Conservation (phyloP, 1,284 basidiomycete species). For the Trichosporon asahii region DNA sequence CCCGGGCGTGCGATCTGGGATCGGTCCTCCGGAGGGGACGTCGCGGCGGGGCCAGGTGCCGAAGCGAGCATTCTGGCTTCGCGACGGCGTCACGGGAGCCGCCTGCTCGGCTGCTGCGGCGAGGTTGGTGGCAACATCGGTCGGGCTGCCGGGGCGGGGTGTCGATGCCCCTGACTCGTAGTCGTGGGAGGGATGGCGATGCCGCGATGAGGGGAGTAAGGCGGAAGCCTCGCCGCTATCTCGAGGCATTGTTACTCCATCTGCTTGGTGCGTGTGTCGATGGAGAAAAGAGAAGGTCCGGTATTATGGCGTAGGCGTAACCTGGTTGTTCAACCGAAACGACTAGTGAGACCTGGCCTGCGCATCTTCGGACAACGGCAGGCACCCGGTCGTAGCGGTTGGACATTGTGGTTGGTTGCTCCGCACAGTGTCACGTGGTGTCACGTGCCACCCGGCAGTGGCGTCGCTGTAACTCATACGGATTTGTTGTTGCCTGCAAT, state of each 20-base stretch:
- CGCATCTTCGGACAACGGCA: slow-evolving; percentile 1
- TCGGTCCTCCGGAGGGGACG: not conserved
- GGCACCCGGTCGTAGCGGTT: not conserved
- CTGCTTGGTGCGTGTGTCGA: not conserved
- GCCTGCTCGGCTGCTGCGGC: not conserved
- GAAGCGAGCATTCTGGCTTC: not conserved
- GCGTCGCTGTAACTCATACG: not conserved
- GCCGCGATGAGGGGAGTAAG: not conserved
- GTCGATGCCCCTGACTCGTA: slow-evolving; percentile 6
- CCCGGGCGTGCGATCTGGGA: not conserved
- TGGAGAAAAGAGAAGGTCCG: not conserved
- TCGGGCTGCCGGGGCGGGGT: not conserved
- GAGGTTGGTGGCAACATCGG: not conserved
- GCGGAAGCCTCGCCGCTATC: slow-evolving; percentile 9
- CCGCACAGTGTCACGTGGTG: no score
- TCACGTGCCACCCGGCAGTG: not conserved
- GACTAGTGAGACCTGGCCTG: slow-evolving; percentile 4
- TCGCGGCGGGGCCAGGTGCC: not conserved
- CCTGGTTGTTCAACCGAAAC: slow-evolving; percentile 1
- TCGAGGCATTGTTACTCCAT: slow-evolving; percentile 11
- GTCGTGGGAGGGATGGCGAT: not conserved
- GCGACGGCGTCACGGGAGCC: not conserved
- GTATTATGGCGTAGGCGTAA: not conserved
- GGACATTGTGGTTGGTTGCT: not conserved
- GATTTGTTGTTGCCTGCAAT: not conserved